These are phyloP conservation scores for Aulographum hederae DNA, from an alignment of 2,329 filamentous ascomycete species.

Conservation along the genomic window DNA sequence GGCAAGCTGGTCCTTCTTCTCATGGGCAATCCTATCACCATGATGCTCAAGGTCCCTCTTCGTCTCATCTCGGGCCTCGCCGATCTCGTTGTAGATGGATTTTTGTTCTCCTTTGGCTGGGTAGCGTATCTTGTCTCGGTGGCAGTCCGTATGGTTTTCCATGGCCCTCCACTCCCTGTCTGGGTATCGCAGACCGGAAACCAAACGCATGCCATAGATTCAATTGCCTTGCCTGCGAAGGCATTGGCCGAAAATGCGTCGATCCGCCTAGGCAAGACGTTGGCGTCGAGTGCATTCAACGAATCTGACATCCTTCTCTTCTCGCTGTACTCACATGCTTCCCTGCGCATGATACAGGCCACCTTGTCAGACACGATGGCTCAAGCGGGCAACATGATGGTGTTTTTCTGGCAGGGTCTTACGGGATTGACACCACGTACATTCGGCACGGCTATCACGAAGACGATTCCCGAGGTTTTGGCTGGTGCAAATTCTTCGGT, in stretches of 20 bases:
- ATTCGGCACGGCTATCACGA: not conserved
- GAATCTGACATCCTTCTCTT: slow-evolving; percentile 16
- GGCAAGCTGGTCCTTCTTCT: slow-evolving; percentile 71
- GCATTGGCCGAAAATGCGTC: not conserved
- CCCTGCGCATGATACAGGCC: slow-evolving; percentile 16
- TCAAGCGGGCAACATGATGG: not conserved
- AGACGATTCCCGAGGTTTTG: not conserved
- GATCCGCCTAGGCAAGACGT: not conserved
- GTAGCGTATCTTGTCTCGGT: not conserved
- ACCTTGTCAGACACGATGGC: not conserved
- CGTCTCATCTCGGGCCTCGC: slow-evolving; percentile 53
- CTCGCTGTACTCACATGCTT: slow-evolving; percentile 17
- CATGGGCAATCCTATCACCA: slow-evolving; percentile 56
- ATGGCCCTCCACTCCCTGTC: no score
- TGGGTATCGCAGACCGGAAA: no score
- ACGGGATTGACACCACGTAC: not conserved
- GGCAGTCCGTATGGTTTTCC: no score
- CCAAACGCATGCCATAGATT: not conserved
- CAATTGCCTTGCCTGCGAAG: not conserved
- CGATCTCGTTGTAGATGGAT: slow-evolving; percentile 63
- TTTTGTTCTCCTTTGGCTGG: slow-evolving; percentile 33
- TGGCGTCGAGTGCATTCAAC: slow-evolving; percentile 7
- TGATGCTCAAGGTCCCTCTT: slow-evolving; percentile 49
- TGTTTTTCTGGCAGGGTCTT: slow-evolving; percentile 6
- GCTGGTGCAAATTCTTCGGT: not conserved